Evolutionary conservation across 2,329 filamentous ascomycete species (phyloP).

Genomic region (Samsoniella hepiali): DNA sequence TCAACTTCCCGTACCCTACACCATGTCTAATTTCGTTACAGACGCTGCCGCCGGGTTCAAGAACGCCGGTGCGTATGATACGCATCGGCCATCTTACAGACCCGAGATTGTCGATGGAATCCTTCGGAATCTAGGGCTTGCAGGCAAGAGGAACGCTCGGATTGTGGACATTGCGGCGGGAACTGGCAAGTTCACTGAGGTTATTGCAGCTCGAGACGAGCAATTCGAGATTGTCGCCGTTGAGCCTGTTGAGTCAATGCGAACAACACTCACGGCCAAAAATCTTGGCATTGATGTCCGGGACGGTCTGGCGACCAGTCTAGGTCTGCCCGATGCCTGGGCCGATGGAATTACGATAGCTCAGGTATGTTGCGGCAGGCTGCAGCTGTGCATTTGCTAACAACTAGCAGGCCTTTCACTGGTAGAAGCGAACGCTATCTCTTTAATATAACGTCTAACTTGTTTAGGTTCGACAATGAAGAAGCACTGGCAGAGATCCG

Average conservation of each 20-base stretch:
- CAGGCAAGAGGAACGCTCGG: constrained; percentile 42
- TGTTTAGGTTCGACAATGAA: constrained; percentile 63
- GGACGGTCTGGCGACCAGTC: constrained; percentile 56
- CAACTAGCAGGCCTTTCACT: constrained; percentile 48
- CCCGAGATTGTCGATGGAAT: constrained; percentile 55
- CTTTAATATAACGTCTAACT: background rate
- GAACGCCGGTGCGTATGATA: constrained; percentile 62
- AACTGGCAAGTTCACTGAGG: constrained; percentile 68
- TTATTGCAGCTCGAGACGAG: constrained; percentile 57
- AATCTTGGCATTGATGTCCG: constrained; percentile 53
- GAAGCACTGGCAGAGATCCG: constrained; percentile 64
- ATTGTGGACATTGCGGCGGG: constrained; percentile 65
- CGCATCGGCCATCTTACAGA: constrained; percentile 65
- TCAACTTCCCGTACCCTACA: background rate
- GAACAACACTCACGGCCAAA: constrained; percentile 58
- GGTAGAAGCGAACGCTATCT: constrained; percentile 37
- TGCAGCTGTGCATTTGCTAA: background rate
- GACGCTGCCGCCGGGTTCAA: constrained; percentile 61
- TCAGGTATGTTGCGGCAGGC: constrained; percentile 50
- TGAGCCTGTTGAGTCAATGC: constrained; percentile 64
- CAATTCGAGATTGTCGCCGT: constrained; percentile 58
- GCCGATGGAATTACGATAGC: constrained; percentile 64
- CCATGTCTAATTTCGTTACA: constrained; percentile 41
- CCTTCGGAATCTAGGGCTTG: constrained; percentile 52
- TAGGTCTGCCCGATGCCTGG: constrained; percentile 55